Evolutionary conservation across 1,284 basidiomycete genomes (phyloP).

Genomic region (Ceratobasidium papillatum): DNA sequence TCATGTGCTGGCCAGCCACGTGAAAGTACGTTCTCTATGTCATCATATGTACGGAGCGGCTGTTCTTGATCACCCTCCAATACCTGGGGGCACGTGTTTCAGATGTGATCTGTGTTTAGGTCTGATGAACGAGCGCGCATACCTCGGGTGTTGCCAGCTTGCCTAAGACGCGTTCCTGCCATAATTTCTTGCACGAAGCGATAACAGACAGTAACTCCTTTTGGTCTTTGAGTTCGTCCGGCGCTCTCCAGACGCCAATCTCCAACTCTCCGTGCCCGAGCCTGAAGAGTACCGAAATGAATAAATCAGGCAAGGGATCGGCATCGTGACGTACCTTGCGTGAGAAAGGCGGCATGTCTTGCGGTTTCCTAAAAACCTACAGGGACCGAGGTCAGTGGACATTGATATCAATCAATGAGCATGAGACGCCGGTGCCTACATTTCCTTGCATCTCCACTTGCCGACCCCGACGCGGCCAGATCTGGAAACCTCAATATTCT

Average conservation of each 20-base stretch:
- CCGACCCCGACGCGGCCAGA: constrained; percentile 43
- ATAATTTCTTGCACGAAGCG: constrained; percentile 42
- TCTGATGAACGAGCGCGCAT: neutral
- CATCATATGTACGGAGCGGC: constrained; percentile 41
- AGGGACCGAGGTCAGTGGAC: constrained; percentile 17
- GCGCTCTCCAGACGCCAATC: constrained; percentile 44
- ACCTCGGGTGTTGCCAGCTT: constrained; percentile 44
- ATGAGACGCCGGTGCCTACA: constrained; percentile 40
- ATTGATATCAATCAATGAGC: constrained; percentile 15
- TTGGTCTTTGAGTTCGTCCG: constrained; percentile 41
- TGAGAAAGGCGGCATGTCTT: constrained; percentile 42
- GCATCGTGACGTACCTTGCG: constrained; percentile 16
- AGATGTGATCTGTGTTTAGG: neutral
- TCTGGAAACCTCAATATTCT: neutral
- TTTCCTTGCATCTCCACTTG: constrained; percentile 45
- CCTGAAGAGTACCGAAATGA: constrained; percentile 3
- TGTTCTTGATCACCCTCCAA: constrained; percentile 39
- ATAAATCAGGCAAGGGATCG: neutral
- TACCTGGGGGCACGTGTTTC: constrained; percentile 16
- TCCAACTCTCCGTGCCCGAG: constrained; percentile 44
- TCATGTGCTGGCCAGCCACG: constrained; percentile 43
- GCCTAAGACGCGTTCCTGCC: constrained; percentile 44
- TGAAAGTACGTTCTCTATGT: constrained; percentile 43
- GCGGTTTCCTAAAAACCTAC: constrained; percentile 35
- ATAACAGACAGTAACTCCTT: constrained; percentile 42